Evolutionary conservation across 2,329 filamentous ascomycete genomes (phyloP), one percentile per base, ranked within the genome.

Genomic region (Clarireedia homoeocarpa): DNA sequence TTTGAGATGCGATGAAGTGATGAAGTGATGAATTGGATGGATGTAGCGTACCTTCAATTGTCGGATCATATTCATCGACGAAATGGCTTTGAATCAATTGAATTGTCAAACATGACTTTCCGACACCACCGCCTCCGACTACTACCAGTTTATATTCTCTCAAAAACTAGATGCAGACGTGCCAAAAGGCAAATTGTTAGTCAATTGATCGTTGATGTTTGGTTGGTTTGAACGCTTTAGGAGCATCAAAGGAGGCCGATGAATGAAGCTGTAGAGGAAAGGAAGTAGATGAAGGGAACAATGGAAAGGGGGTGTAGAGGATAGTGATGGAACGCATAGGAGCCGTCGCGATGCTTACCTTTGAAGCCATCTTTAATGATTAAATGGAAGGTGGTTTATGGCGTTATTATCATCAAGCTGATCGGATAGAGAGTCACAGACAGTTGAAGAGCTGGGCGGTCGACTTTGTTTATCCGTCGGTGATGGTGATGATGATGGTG

Each of bases 21-120:
- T 40, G 51, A 53, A 39, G 17, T 39, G 39, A 15, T 23, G 15
- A 34, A 38, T 10, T 15, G 26, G 60, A 40, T 23, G 57, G 45
- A 40, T 17, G 15, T 17, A 59, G 73, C 80, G 66, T 74, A 91
- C 94, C 94, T 88, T 99, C 94, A 70, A 99, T 97, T 69, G 94
- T 99, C 57, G 94, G 94, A 75, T 99, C 94, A 75, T 99, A 99
- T 75, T 97, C 94, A 74, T 97, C 94, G 71, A 97, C 92, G 78
- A 99, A 99, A 74, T 99, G 94, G 74, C 88, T 92, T 77, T 91
- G 86, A 54, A 67, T 66, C 74, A 92, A 84, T 79, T 97, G 94
- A 71, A 99, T 97, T 58, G 94, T 97, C 79, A 99, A 83, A 77
- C 94, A 97, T 61, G 92, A 97, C 81, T 99, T 99, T 77, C 94